Evolutionary conservation across 805 yeast genomes (phyloP), one percentile per base, ranked within the genome.

Genomic region (Ascoidea asiatica): DNA sequence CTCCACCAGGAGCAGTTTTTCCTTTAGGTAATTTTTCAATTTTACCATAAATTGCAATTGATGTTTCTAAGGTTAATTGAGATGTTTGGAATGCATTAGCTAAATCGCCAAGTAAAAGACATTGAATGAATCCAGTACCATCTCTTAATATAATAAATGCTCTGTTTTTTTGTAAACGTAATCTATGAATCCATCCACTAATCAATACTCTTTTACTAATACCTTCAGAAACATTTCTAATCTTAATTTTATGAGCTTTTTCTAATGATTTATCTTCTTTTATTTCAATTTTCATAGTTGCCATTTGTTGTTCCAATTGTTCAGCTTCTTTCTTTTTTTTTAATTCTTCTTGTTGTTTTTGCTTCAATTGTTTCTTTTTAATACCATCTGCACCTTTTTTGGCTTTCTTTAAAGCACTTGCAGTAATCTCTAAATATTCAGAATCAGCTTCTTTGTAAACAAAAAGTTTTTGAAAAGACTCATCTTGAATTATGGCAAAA

Each of bases 1-100:
- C 94, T 49, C 95, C 95, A 51, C 97, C 97, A 47, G 97, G 96
- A 7, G 98, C 99, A 52, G 82, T 70, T 64, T 92, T 89, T 50
- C 98, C 98, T 62, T 87, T 97, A 46, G 97, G 97, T 42, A 94
- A 71, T 56, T 81, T 76, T 62, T 75, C 73, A 49, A 92, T 70
- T 21, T 76, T 75, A 65, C 99, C 99, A 60, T 74, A 83, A 47
- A 92, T 65, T 42, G 79, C 61, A 29, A 94, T 72, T 15, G 95
- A 81, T 17, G 95, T 73, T 69, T 92, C 99, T 53, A 90, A 66
- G 8, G 98, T 90, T 59, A 94, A 73, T 47, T 81, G 82, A 55
- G 73, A 68, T 39, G 97, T 89, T 63, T 77, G 80, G 65, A 82
- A 79, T 41, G 96, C 95, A 59, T 81, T 78, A 49, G 97, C 97